Evolutionary conservation across 164 flowering plant genomes (phyloP).

Genomic region (Stephania japonica): DNA sequence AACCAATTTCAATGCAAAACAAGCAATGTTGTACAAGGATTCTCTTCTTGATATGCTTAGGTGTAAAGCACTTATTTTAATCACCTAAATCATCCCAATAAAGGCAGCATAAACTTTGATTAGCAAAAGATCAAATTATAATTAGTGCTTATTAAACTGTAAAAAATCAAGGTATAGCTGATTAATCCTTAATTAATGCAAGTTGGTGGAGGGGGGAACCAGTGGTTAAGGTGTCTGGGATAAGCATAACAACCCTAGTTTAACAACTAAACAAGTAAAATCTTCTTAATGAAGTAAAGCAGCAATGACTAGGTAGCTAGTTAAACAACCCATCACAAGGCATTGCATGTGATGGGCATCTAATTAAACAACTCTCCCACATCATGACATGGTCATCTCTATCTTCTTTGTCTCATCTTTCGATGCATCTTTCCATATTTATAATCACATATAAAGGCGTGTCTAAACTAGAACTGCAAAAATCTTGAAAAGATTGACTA

Average conservation of each 20-base stretch:
- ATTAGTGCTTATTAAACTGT: background rate
- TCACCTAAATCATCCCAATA: background rate
- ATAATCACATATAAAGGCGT: background rate
- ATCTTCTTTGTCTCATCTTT: slow-evolving; percentile 1
- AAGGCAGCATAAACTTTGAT: background rate
- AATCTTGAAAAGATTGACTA: too few species aligned
- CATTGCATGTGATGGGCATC: background rate
- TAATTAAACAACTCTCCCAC: background rate
- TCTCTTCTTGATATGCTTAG: background rate
- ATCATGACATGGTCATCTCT: background rate
- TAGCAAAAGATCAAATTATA: background rate
- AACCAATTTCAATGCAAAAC: background rate
- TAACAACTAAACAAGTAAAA: background rate
- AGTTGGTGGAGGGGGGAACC: slow-evolving; percentile 1
- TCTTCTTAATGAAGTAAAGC: slow-evolving; percentile 3
- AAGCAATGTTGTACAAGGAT: slow-evolving; percentile 2
- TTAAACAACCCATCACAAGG: background rate
- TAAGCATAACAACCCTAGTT: slow-evolving; percentile 5
- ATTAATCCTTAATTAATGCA: background rate
- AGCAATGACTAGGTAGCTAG: background rate
- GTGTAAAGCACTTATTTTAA: background rate
- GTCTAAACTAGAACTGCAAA: background rate
- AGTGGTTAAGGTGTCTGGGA: slow-evolving; percentile 5
- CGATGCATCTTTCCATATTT: background rate
- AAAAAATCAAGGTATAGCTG: background rate